These are phyloP conservation scores for Trichoderma parareesei DNA, from an alignment of 495 filamentous ascomycete species.

Conservation along the genomic window DNA sequence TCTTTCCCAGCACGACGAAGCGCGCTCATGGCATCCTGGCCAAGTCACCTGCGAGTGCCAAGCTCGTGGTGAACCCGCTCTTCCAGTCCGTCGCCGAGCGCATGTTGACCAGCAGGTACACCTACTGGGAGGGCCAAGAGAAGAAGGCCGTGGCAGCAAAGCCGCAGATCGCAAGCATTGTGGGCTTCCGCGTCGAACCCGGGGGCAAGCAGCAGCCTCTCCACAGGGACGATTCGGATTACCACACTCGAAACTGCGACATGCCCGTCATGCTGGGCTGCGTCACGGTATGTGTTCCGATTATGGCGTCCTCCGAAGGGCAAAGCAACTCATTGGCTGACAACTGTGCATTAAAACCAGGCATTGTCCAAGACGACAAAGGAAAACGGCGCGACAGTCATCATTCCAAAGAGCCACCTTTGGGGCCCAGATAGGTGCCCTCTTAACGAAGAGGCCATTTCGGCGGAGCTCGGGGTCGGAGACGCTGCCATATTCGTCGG, in stretches of 20 bases:
- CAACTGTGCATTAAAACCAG: neutral
- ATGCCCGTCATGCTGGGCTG: slow-evolving; percentile 13
- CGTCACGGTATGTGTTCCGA: slow-evolving; percentile 2
- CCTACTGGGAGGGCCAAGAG: slow-evolving; percentile 17
- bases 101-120: slow-evolving; percentile 13
- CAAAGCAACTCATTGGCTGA: neutral
- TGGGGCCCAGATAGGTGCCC: slow-evolving; percentile 21
- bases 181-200: slow-evolving; percentile 15
- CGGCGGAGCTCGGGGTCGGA: slow-evolving; percentile 12
- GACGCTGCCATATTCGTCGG: slow-evolving; percentile 12
- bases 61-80: slow-evolving; percentile 13
- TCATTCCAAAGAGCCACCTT: slow-evolving; percentile 15
- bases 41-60: slow-evolving; percentile 2
- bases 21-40: slow-evolving; percentile 11
- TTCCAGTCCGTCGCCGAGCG: slow-evolving; percentile 9
- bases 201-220: slow-evolving; percentile 14
- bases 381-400: slow-evolving; percentile 16
- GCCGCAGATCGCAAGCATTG: slow-evolving; percentile 12
- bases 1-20: slow-evolving; percentile 16
- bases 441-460: slow-evolving; percentile 21
- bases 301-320: too few relatives aligned
- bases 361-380: slow-evolving; percentile 15
- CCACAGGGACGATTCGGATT: slow-evolving; percentile 15
- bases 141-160: slow-evolving; percentile 15
- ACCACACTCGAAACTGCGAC: slow-evolving; percentile 16